Base-by-base conservation (phyloP, 2,329 filamentous ascomycete genomes). In the Emergomyces africanus region DNA sequence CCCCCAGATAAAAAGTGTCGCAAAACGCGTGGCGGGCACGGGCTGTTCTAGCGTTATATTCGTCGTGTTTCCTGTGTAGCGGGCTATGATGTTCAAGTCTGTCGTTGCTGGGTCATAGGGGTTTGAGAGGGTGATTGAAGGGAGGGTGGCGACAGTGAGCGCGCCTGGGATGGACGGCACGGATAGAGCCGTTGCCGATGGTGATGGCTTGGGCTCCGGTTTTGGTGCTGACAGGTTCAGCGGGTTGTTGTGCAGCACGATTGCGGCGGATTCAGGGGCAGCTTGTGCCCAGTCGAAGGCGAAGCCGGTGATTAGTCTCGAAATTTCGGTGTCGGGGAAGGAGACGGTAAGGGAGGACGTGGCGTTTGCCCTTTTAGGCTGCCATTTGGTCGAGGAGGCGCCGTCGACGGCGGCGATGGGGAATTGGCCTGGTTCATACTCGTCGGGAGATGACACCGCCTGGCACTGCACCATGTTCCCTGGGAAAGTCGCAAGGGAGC, bases 401-500 rank as follows among this genome's bases (percentile, higher is more conserved):
- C 86, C 86, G 65, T 89, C 86, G 56, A 86, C 79, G 2, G 83
- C 84, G 0, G 80, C 78, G 57, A 86, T 75, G 1, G 86, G 85
- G 72, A 89, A 87, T 69, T 89, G 87, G 15, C 86, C 87, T 0
- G 83, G 80, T 30, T 78, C 72, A 66, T 79, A 82, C 1, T 69
- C 66, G 44, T 78, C 69, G 0, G 73, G 68, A 1, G 80, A 82
- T 18, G 68, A 69, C 0, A 80, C 79, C 1, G 82, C 77, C 3
- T 75, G 77, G 69, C 86, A 89, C 72, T 89, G 86, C 0, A 82
- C 77, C 33, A 88, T 74, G 67, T 89, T 88, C 9, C 79, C 79
- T 0, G 75, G 66, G 1, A 81, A 71, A 0, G 84, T 86, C 37
- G 77, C 72, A 15, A 76, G 75, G 25, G 79, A 72, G 61, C 79